Base-by-base conservation (phyloP, 2,329 filamentous ascomycete species). In the Fusarium sp. region DNA sequence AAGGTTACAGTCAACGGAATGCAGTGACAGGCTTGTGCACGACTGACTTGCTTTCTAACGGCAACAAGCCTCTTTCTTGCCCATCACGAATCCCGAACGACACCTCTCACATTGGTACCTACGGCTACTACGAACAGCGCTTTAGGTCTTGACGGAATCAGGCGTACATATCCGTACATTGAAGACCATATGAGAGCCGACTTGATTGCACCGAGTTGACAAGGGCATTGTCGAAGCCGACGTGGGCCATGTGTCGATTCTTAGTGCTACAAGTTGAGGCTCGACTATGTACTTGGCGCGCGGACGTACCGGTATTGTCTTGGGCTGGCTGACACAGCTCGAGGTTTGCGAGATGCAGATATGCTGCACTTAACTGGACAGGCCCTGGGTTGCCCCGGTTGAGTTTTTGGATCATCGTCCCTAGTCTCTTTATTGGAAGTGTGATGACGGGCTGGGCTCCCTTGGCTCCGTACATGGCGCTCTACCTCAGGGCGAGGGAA, bases 361-460 rank as follows among this genome's bases (percentile, higher is more conserved):
- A 69, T 49, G 67, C 56, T 59, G 61, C 55, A 47, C 53, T 50
- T 66, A 54, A 72, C 70, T 65, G 65, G 66, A 59, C 59, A 54
- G 66, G 34, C 49, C 60, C 63, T 69, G 63, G 70, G 56, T 66
- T 56, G 59, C 65, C 65, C 65, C 55, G 55, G 65, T 67, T 67
- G 56, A 58, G 56, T 70, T 65, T 70, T 59, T 73, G 68, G 68
- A 73, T 69, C 64, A 71, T 62, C 68, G 44, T 65, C 55, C 54
- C 56, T 66, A 59, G 65, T 43, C 40, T 67, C 57, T 64, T 54
- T 54, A 50, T 48, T 32, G 62, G 54, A 68, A 64, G 48, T 69
- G 63, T 66, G 68, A 71, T 71, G 70, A 70, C 58, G 56, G 69
- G 54, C 68, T 68, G 60, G 59, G 59, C 68, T 66, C 56, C 44